Conservation (phyloP, 306 rosid genomes). For the Vicia faba region DNA sequence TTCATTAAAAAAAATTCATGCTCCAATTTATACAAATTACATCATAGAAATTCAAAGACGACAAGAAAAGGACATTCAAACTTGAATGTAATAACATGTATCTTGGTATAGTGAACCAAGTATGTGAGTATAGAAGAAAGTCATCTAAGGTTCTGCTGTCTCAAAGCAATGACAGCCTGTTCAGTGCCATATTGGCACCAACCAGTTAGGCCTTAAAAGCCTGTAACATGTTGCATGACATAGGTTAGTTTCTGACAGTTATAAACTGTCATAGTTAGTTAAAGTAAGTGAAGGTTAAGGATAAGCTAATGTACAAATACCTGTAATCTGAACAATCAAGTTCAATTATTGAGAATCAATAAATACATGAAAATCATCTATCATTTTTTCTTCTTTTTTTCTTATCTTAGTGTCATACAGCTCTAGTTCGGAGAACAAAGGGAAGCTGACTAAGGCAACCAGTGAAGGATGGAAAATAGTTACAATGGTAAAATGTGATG, state of each 20-base stretch:
- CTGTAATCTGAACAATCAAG: neutral
- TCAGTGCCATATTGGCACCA: neutral
- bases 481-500: neutral
- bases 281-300: neutral
- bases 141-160: neutral
- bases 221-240: neutral
- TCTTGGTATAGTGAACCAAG: slow-evolving; percentile 10
- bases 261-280: neutral
- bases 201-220: neutral
- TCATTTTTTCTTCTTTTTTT: neutral
- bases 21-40: neutral
- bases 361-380: neutral
- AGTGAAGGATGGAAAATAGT: neutral
- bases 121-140: neutral
- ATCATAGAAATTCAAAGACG: neutral
- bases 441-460: neutral
- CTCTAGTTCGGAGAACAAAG: neutral
- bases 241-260: slow-evolving; percentile 2
- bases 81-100: neutral
- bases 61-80: slow-evolving; percentile 6
- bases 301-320: neutral
- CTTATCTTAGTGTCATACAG: neutral
- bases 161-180: neutral
- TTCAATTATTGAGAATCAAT: neutral
- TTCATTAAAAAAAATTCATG: neutral